Base-by-base conservation (phyloP, 2,329 filamentous ascomycete species). In the Hypomyces rosellus region DNA sequence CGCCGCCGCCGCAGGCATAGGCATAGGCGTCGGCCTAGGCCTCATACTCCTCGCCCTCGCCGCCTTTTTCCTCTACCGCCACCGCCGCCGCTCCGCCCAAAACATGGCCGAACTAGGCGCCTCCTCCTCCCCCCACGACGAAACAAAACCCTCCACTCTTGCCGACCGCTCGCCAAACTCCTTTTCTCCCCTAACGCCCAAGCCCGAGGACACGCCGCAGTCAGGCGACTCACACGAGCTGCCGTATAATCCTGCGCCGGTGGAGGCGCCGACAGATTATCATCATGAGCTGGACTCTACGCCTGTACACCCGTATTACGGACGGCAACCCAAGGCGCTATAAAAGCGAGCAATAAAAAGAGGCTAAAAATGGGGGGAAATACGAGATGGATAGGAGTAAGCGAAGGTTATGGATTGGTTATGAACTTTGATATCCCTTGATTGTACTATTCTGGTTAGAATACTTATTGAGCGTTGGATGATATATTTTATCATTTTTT, bases 1-100 rank as follows among this genome's bases (percentile, higher is more conserved):
- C 4, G 65, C 60, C 18, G 63, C 61, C 1, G 59, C 61, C 1
- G 65, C 63, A 4, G 65, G 64, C 6, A 61, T 67, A 20, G 63
- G 61, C 4, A 54, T 66, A 30, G 64, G 63, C 14, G 59, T 57
- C 18, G 56, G 54, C 2, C 48, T 67, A 12, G 63, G 50, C 38
- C 55, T 60, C 39, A 48, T 68, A 18, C 57, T 52, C 30, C 45
- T 64, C 20, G 57, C 47, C 9, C 46, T 59, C 12, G 46, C 45
- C 0, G 51, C 55, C 30, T 60, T 66, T 52, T 58, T 66, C 45
- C 51, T 64, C 52, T 63, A 62, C 59, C 61, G 60, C 20, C 61
- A 59, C 11, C 51, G 56, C 15, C n/a, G 12, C 22, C 45, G 44
- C 15, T n/a, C 38, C 22, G 6, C 16, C 37, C 36, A 45, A 45